A percentile compares a stretch with the other conserved stretches of the same genome.
Evolutionary conservation across 2,329 filamentous ascomycete genomes (phyloP).

Genomic region (Talaromyces amestolkiae): DNA sequence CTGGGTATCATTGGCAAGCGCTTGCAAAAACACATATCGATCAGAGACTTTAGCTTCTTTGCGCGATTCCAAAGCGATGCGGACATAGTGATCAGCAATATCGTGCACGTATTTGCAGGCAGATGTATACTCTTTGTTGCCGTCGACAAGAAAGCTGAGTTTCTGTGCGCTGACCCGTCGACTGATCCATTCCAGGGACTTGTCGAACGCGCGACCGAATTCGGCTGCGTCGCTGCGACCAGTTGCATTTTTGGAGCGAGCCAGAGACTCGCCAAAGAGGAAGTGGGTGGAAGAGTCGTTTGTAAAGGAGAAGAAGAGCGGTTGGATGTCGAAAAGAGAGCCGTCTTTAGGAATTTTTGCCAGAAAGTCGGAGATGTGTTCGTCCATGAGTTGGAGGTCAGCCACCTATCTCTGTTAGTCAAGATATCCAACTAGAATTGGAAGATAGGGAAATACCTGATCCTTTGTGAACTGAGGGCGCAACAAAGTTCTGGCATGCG

Average conservation of each 20-base stretch:
- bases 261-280: slow-evolving; percentile 59
- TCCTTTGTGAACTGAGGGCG: slow-evolving; percentile 18
- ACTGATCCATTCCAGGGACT: slow-evolving; percentile 15
- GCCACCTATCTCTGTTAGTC: slow-evolving; percentile 43
- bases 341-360: slow-evolving; percentile 56
- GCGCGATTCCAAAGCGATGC: slow-evolving; percentile 63
- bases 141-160: slow-evolving; percentile 14
- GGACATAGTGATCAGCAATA: slow-evolving; percentile 59
- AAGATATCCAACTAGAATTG: background rate
- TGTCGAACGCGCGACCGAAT: slow-evolving; percentile 18
- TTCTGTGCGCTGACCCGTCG: slow-evolving; percentile 12
- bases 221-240: background rate
- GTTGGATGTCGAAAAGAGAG: slow-evolving; percentile 57
- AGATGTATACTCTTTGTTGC: slow-evolving; percentile 17
- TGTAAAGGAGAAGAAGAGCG: slow-evolving; percentile 63
- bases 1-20: slow-evolving; percentile 45
- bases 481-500: slow-evolving; percentile 14
- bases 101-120: slow-evolving; percentile 16
- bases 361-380: slow-evolving; percentile 59
- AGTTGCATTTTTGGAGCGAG: slow-evolving; percentile 2
- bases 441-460: slow-evolving; percentile 1
- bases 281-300: slow-evolving; percentile 67
- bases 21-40: slow-evolving; percentile 52
- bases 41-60: slow-evolving; percentile 58
- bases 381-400: slow-evolving; percentile 59